Evolutionary conservation across 1,284 basidiomycete genomes (phyloP).

Genomic region (Rhodotorula sp.): DNA sequence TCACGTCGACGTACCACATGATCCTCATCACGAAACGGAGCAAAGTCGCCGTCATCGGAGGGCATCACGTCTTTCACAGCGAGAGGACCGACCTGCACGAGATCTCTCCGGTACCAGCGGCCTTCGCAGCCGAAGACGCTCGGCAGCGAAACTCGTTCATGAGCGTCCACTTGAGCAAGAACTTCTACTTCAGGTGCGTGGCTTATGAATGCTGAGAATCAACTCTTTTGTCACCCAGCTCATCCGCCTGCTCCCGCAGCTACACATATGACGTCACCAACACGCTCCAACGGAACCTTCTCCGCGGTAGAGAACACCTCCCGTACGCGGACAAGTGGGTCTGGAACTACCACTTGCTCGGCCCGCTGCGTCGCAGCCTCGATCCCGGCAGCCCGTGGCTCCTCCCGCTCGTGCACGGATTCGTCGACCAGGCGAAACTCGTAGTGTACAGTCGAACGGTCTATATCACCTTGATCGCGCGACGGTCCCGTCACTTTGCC

Average conservation of each 20-base stretch:
- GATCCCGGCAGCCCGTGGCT: constrained; percentile 75
- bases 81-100: constrained; percentile 85
- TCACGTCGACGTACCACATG: constrained; percentile 89
- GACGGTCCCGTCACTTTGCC: constrained; percentile 91
- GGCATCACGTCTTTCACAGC: constrained; percentile 96
- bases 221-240: background rate
- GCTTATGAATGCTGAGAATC: background rate
- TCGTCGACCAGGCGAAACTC: constrained; percentile 96
- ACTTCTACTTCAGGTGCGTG: constrained; percentile 93
- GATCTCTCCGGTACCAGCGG: constrained; percentile 48
- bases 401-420: constrained; percentile 88
- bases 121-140: constrained; percentile 41
- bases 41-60: constrained; percentile 89
- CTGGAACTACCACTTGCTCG: constrained; percentile 94
- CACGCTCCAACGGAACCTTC: constrained; percentile 91
- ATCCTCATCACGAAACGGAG: constrained; percentile 83
- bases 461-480: constrained; percentile 90
- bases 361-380: constrained; percentile 56
- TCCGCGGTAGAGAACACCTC: constrained; percentile 47
- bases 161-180: constrained; percentile 96
- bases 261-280: constrained; percentile 97
- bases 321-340: constrained; percentile 80
- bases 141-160: constrained; percentile 86
- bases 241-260: constrained; percentile 52
- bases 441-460: constrained; percentile 86